Evolutionary conservation across 2,329 filamentous ascomycete species (phyloP), one percentile per base, ranked within the genome.

Genomic region (Scedosporium apiospermum): DNA sequence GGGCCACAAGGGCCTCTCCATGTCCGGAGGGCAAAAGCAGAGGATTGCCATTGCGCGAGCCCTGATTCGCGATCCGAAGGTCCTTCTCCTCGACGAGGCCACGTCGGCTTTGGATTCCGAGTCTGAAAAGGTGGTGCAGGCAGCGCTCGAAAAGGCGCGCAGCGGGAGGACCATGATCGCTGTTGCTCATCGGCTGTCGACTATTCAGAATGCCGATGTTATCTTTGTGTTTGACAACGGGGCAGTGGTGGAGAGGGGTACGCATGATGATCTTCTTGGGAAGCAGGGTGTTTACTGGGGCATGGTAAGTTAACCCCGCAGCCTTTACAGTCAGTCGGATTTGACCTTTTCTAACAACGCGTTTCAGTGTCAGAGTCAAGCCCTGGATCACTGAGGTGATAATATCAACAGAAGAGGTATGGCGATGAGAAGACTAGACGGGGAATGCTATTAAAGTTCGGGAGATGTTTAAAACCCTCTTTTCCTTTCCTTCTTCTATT

Each of bases 1-100:
- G 23, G 88, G 88, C 1, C 82, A 87, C 66, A 82, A 83, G 58
- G 88, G 88, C 0, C 82, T 87, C 23, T 86, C 88, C 63, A 76
- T 92, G 1, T 90, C 86, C 1, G 89, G 89, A 21, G 89, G 89
- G 0, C 88, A 91, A 70, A 78, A 87, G 9, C 88, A 91, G 71
- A 83, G 87, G 18, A 82, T 90, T 38, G 87, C 88, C 6, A 91
- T 92, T 65, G 88, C 88, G 0, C 79, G 89, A 7, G 86, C 86
- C 12, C 85, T 91, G 30, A 79, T 91, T 61, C 84, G 86, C 57
- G 77, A 84, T 60, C 88, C 88, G 0, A 75, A 78, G 0, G 83
- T 92, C 1, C 74, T 92, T 2, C 81, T 92, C 6, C 77, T 92
- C 0, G 89, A 92, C 67, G 89, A 92, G 72, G 89, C 89, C 1